A percentile compares a stretch with the other conserved stretches of the same genome.
Evolutionary conservation across 371 early-diverging fungal genomes (phyloP).

Genomic region (Lichtheimia corymbifera): DNA sequence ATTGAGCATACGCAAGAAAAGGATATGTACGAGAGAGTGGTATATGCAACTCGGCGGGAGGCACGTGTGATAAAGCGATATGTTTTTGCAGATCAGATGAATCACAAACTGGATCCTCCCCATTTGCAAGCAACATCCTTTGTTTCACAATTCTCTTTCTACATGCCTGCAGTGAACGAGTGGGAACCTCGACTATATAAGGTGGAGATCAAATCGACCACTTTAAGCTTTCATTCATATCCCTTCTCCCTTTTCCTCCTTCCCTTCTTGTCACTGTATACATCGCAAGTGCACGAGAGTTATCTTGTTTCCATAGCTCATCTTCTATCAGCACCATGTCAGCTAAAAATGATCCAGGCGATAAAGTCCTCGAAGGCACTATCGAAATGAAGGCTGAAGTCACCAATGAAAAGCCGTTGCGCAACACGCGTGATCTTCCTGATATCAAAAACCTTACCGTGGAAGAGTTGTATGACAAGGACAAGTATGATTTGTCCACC

Average conservation of each 20-base stretch:
- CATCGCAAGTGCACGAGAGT: no score
- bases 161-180: background rate
- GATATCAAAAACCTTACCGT: constrained; percentile 49
- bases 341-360: background rate
- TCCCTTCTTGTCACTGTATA: background rate
- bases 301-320: background rate
- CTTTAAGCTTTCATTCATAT: background rate
- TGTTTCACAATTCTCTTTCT: background rate
- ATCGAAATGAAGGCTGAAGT: background rate
- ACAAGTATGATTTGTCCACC: constrained; percentile 77
- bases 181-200: background rate
- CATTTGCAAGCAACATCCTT: background rate
- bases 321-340: background rate
- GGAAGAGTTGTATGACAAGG: constrained; percentile 79
- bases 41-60: no score
- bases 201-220: background rate
- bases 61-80: background rate
- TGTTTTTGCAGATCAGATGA: constrained; percentile 1
- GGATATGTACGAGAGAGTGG: no score
- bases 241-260: background rate
- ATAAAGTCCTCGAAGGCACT: background rate
- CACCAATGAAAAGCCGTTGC: background rate
- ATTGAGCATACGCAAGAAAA: no score
- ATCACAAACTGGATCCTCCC: background rate
- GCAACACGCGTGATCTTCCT: constrained; percentile 2